A percentile compares a stretch with the other conserved stretches of the same genome.
phyloP scores from a whole-genome alignment of 306 rosid species.

The Lablab purpureus region DNA sequence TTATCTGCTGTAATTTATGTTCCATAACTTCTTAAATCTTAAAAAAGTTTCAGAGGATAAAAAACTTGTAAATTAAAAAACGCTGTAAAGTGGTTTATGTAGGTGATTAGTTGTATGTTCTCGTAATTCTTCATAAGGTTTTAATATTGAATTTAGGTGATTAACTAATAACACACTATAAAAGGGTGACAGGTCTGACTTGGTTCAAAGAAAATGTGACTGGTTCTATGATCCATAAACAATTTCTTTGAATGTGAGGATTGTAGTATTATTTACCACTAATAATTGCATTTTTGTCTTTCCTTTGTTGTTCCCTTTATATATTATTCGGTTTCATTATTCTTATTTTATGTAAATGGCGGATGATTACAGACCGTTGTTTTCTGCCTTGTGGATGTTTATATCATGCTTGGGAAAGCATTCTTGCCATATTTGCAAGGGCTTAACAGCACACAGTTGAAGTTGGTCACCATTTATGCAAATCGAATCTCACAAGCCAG shows the following conservation, averaged over 20 bases:
- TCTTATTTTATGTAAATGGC: slow-evolving; percentile 45
- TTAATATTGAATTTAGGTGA: slow-evolving; percentile 4
- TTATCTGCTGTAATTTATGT: slow-evolving; percentile 37
- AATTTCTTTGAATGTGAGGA: slow-evolving; percentile 29
- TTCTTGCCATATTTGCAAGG: slow-evolving; percentile 96
- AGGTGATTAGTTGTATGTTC: background rate
- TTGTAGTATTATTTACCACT: background rate
- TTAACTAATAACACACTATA: slow-evolving; percentile 18
- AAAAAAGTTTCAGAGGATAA: background rate
- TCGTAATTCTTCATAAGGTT: slow-evolving; percentile 8
- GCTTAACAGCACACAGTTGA: slow-evolving; percentile 91
- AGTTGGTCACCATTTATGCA: slow-evolving; percentile 95
- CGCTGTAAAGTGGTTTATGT: slow-evolving; percentile 1
- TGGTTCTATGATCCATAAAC: slow-evolving; percentile 4
- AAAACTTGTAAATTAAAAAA: slow-evolving; percentile 17
- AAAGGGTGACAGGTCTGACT: background rate
- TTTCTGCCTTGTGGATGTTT: slow-evolving; percentile 96
- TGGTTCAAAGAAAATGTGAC: background rate
- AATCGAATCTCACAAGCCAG: slow-evolving; percentile 98
- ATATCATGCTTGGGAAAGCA: slow-evolving; percentile 97
- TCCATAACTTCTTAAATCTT: slow-evolving; percentile 4
- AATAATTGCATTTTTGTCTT: slow-evolving; percentile 21
- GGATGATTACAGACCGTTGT: slow-evolving; percentile 90
- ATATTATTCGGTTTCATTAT: slow-evolving; percentile 10
- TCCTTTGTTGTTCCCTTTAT: background rate